phyloP scores from a whole-genome alignment of 768 basidiomycete species.

The Russula abietina region DNA sequence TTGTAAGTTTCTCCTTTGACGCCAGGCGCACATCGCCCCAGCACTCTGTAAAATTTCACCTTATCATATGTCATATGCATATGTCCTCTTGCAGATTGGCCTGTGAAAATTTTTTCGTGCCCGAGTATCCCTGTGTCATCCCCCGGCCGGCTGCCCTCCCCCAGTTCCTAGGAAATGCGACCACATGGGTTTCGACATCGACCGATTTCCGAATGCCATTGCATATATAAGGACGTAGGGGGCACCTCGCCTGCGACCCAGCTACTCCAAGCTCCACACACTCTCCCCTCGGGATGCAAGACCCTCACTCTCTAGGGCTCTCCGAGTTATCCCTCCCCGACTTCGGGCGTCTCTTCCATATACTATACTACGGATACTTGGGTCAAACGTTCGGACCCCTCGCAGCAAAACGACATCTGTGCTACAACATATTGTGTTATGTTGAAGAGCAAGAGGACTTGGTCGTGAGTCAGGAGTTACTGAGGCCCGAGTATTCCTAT shows the following conservation, averaged over 20 bases:
- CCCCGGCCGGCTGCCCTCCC: too few species aligned
- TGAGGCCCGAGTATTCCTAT: conserved; percentile 15
- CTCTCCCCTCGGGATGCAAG: background rate
- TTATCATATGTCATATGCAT: too few species aligned
- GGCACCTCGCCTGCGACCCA: too few species aligned
- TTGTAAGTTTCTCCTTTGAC: background rate
- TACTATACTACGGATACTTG: conserved; percentile 11
- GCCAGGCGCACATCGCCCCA: background rate
- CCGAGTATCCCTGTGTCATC: too few species aligned
- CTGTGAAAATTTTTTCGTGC: background rate
- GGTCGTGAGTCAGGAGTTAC: conserved; percentile 8
- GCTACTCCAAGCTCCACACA: background rate
- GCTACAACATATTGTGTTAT: conserved; percentile 8
- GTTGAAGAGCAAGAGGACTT: conserved; percentile 15
- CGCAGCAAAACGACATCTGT: conserved; percentile 9
- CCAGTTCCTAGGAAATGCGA: too few species aligned
- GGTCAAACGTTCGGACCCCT: conserved; percentile 13
- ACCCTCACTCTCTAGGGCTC: background rate
- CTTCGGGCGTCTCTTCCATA: conserved; percentile 7
- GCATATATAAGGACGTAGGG: conserved; percentile 3
- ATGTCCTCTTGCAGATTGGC: background rate
- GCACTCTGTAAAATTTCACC: background rate
- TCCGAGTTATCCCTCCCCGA: background rate
- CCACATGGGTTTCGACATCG: too few species aligned
- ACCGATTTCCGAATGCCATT: too few species aligned